Conservation (phyloP, 257 asterid species). For the Anisodus acutangulus region DNA sequence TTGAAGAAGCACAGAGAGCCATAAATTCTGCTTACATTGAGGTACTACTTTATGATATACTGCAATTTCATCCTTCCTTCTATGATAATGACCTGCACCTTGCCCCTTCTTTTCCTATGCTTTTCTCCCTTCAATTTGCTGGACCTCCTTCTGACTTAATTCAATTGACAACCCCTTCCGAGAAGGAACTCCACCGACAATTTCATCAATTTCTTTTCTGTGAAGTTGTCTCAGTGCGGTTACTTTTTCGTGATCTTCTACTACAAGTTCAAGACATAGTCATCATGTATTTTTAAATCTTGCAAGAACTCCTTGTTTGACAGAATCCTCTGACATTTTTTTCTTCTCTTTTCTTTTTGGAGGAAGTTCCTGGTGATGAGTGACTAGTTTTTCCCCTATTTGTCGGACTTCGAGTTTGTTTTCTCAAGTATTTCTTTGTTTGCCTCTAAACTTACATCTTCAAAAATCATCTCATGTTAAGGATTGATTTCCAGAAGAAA, state of each 20-base stretch:
- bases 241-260: not conserved
- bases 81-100: slow-evolving; percentile 6
- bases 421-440: not conserved
- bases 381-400: not conserved
- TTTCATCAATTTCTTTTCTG: not conserved
- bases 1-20: slow-evolving; percentile 99
- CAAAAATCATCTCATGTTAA: not conserved
- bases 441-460: slow-evolving; percentile 2
- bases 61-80: not conserved
- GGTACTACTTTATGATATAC: slow-evolving; percentile 44
- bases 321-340: not conserved
- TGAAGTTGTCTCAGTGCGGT: not conserved
- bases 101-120: not conserved
- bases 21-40: slow-evolving; percentile 89
- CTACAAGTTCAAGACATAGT: not conserved
- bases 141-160: slow-evolving; percentile 6
- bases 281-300: not conserved
- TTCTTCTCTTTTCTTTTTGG: not conserved
- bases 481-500: slow-evolving; percentile 2
- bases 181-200: not conserved
- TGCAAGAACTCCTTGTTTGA: slow-evolving; percentile 1
- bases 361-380: not conserved
- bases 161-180: not conserved
- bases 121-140: not conserved
- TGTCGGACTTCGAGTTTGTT: not conserved